These are phyloP conservation scores for Tetracladium marchalianum DNA, from an alignment of 495 filamentous ascomycete species.

Conservation along the genomic window DNA sequence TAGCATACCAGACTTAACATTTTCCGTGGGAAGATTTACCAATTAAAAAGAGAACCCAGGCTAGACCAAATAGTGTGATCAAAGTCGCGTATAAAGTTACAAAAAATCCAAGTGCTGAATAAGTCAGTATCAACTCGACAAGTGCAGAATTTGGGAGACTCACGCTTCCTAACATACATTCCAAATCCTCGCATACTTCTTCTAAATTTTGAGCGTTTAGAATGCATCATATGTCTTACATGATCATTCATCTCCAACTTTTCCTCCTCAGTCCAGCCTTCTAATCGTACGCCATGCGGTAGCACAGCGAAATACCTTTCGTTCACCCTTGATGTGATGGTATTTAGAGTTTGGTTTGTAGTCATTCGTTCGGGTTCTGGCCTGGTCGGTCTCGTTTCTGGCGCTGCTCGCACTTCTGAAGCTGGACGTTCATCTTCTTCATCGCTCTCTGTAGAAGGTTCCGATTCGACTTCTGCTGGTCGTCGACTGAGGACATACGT, in stretches of 20 bases:
- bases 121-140: constrained; percentile 11
- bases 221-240: constrained; percentile 75
- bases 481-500: constrained; percentile 60
- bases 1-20: neutral
- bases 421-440: constrained; percentile 14
- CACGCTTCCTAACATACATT: constrained; percentile 55
- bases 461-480: constrained; percentile 20
- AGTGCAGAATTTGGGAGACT: constrained; percentile 14
- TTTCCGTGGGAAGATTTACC: constrained; percentile 21
- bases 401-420: constrained; percentile 9
- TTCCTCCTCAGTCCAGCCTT: constrained; percentile 61
- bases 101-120: constrained; percentile 52
- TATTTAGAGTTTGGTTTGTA: constrained; percentile 19
- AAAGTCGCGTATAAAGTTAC: constrained; percentile 72
- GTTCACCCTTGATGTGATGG: constrained; percentile 34
- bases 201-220: constrained; percentile 63
- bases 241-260: constrained; percentile 67
- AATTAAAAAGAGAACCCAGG: constrained; percentile 78
- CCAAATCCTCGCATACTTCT: constrained; percentile 64
- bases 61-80: constrained; percentile 71
- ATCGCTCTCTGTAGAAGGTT: constrained; percentile 8
- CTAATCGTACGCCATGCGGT: constrained; percentile 52
- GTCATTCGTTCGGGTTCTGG: constrained; percentile 4
- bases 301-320: constrained; percentile 45
- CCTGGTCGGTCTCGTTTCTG: constrained; percentile 4